Base-by-base conservation (phyloP, 805 yeast genomes). In the Blastobotrys chiropterorum region DNA sequence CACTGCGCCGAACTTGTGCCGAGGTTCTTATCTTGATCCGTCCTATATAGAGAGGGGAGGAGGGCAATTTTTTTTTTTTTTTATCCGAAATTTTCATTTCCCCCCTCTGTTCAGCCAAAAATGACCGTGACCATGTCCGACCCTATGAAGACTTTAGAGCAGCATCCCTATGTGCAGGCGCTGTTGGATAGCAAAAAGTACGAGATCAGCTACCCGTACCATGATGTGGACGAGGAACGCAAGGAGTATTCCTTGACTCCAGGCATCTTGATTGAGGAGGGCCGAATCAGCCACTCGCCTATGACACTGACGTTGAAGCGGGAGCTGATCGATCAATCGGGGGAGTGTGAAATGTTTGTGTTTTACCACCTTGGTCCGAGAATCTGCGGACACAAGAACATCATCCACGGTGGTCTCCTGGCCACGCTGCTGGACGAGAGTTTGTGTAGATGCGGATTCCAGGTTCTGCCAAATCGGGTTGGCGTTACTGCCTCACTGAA, bases 401-500 rank as follows among this genome's bases (percentile, higher is more conserved):
- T 81, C 49, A 78, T 92, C 16, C 97, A 94, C 64, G 90, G 92
- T 59, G 99, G 99, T 1, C 75, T 90, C 2, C 67, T 90, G 3
- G 81, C 96, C 0, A 85, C 96, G 2, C 68, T 94, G 20, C 57
- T 94, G 31, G 99, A 92, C 67, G 99, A 94, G 64, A 83, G 85
- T 0, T 71, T 94, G 26, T 88, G 96, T 61, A 75, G 81, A 44
- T 86, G 95, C 62, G 98, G 97, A 14, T 92, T 90, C 64, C 81
- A 88, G 2, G 70, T 77, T 22, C 72, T 92, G 11, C 98, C 98
- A 0, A 80, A 82, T 52, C 78, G 81, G 51, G 75, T 85, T 48
- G 99, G 98, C 13, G 96, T 94, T 20, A 92, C 99, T 0, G 99
- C 96, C 0, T 77, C 75, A 48, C 71, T 92, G 43, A 68, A 77